Percentiles rank a stretch among this genome's conserved stretches.
Conservation (phyloP, 768 basidiomycete genomes). For the Suillus discolor region DNA sequence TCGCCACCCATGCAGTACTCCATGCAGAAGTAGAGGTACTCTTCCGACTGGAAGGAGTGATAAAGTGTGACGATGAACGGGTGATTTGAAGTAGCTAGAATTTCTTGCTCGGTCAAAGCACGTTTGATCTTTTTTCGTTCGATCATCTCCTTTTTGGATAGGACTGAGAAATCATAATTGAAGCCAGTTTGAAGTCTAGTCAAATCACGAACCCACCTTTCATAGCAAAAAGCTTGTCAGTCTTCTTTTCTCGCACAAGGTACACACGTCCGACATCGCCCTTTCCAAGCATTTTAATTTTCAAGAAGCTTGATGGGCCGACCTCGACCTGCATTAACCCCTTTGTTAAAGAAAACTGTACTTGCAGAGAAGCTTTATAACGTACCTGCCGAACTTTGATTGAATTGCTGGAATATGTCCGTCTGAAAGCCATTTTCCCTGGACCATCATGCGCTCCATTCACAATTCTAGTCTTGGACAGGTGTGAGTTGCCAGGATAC, state of each 20-base stretch:
- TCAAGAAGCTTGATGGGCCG: conserved; percentile 89
- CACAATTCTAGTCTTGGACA: conserved; percentile 45
- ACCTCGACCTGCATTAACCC: conserved; percentile 76
- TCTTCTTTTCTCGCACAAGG: conserved; percentile 98
- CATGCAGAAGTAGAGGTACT: conserved; percentile 98
- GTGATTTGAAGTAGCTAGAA: conserved; percentile 97
- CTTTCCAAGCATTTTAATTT: conserved; percentile 97
- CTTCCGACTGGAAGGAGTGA: conserved; percentile 98
- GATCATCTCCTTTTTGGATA: conserved; percentile 99
- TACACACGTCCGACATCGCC: conserved; percentile 99
- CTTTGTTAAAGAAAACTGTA: conserved; percentile 4
- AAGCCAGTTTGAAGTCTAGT: conserved; percentile 10
- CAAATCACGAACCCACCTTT: conserved; percentile 69
- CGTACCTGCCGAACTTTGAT: conserved; percentile 90
- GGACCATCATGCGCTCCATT: conserved; percentile 51
- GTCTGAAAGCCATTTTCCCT: conserved; percentile 74
- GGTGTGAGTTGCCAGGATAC: conserved; percentile 24
- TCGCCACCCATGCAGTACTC: conserved; percentile 99
- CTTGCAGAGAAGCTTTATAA: conserved; percentile 10
- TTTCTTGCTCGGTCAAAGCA: conserved; percentile 98
- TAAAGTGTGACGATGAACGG: conserved; percentile 99
- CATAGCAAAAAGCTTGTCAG: conserved; percentile 95
- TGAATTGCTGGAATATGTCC: conserved; percentile 97
- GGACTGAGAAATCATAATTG: conserved; percentile 57
- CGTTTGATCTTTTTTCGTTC: conserved; percentile 99